A percentile compares a stretch with the other conserved stretches of the same genome.
Evolutionary conservation across 345 rosid species (phyloP).

Genomic region (Excoecaria agallocha): DNA sequence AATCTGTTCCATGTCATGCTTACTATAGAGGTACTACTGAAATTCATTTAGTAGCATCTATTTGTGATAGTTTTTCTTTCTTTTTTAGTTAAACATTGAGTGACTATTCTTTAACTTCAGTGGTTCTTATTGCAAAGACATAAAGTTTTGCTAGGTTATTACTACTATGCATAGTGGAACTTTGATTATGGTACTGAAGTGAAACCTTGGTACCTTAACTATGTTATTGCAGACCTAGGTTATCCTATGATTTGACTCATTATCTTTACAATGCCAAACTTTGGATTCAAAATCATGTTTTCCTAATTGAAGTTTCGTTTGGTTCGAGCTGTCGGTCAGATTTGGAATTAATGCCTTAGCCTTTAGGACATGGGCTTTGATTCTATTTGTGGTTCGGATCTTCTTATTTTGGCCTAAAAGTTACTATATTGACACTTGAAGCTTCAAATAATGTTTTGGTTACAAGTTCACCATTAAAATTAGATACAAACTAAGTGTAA

Average conservation of each 20-base stretch:
- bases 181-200: background rate
- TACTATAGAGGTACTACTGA: background rate
- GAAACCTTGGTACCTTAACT: background rate
- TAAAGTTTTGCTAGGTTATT: background rate
- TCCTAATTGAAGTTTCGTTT: no score
- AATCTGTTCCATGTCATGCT: conserved; percentile 1
- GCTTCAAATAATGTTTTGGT: no score
- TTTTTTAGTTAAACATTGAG: background rate
- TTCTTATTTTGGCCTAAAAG: no score
- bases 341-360: no score
- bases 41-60: background rate
- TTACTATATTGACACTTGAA: no score
- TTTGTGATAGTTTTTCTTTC: background rate
- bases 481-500: no score
- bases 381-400: no score
- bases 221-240: background rate
- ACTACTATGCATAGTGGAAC: background rate
- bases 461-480: no score
- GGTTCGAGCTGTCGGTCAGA: no score
- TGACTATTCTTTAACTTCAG: background rate
- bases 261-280: no score
- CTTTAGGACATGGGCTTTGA: no score
- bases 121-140: background rate
- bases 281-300: no score
- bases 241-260: background rate